These are phyloP conservation scores for Microdochium bolleyi DNA, from an alignment of 2,329 filamentous ascomycete species.

Conservation along the genomic window DNA sequence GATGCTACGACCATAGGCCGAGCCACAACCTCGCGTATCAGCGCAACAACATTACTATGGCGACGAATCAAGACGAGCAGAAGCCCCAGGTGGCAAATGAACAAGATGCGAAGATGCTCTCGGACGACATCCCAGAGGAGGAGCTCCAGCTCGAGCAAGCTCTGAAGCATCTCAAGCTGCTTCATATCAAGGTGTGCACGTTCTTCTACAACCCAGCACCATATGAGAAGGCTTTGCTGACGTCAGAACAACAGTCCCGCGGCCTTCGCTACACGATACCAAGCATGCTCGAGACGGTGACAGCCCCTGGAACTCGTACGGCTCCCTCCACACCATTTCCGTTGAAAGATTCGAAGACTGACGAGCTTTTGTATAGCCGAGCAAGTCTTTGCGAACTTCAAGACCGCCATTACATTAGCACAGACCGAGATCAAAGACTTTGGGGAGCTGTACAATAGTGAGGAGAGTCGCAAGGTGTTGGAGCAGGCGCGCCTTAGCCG, in stretches of 20 bases:
- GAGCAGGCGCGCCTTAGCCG: slow-evolving; percentile 45
- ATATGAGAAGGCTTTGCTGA: slow-evolving; percentile 7
- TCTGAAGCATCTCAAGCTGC: slow-evolving; percentile 41
- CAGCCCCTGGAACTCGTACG: slow-evolving; percentile 43
- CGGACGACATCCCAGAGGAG: slow-evolving; percentile 24
- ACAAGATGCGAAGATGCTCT: neutral
- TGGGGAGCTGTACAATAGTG: slow-evolving; percentile 34
- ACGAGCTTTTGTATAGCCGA: slow-evolving; percentile 33
- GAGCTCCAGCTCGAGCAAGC: slow-evolving; percentile 41
- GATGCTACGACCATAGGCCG: neutral
- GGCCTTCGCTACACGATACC: slow-evolving; percentile 40
- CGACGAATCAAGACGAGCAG: neutral
- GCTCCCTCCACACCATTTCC: slow-evolving; percentile 3
- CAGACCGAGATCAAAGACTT: slow-evolving; percentile 45
- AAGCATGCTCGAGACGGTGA: slow-evolving; percentile 42
- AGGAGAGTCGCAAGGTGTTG: slow-evolving; percentile 40
- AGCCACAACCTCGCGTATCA: neutral
- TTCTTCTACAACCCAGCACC: slow-evolving; percentile 13
- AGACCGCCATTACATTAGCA: slow-evolving; percentile 36
- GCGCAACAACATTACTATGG: neutral
- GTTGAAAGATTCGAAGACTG: slow-evolving; percentile 3
- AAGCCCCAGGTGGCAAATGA: neutral
- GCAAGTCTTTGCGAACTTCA: slow-evolving; percentile 36
- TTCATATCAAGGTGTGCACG: slow-evolving; percentile 43
- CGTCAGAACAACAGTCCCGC: slow-evolving; percentile 26